A percentile compares a stretch with the other conserved stretches of the same genome.
These are phyloP conservation scores for Xylaria palmicola DNA, from an alignment of 495 filamentous ascomycete genomes.

Conservation along the genomic window DNA sequence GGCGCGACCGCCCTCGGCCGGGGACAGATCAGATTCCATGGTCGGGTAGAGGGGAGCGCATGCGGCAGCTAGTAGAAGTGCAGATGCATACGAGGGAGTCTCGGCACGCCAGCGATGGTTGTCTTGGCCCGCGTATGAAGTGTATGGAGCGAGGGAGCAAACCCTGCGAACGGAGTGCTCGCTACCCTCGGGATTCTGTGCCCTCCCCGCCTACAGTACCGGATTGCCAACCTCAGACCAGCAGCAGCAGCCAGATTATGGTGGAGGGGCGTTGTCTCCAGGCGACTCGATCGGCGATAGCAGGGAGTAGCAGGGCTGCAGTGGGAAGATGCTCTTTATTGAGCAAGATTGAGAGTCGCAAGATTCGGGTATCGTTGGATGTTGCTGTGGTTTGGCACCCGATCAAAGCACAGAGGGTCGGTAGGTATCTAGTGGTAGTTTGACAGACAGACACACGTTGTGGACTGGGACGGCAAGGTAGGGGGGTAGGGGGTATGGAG, in stretches of 20 bases:
- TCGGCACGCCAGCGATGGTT: not conserved
- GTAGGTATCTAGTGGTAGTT: not conserved
- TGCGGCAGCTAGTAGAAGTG: not conserved
- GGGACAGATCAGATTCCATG: conserved; percentile 47
- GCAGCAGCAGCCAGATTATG: not conserved
- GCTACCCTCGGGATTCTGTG: conserved; percentile 1
- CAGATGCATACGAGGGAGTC: not conserved
- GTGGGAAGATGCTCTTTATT: not conserved
- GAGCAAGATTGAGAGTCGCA: not conserved
- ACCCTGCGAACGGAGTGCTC: not conserved
- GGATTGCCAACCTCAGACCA: not conserved
- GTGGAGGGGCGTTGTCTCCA: not conserved
- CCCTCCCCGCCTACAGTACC: conserved; percentile 1
- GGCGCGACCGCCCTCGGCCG: conserved; percentile 37
- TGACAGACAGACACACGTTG: not conserved
- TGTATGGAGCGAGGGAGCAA: not conserved
- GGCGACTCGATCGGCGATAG: too few relatives aligned
- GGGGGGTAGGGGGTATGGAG: not conserved
- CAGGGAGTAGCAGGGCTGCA: not conserved
- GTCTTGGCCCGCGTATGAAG: too few relatives aligned
- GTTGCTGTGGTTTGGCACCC: not conserved
- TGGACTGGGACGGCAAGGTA: not conserved
- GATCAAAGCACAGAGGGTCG: not conserved
- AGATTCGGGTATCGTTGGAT: not conserved
- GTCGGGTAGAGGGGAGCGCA: conserved; percentile 9